Evolutionary conservation across 805 yeast species (phyloP).

Genomic region (Saturnispora diversa): DNA sequence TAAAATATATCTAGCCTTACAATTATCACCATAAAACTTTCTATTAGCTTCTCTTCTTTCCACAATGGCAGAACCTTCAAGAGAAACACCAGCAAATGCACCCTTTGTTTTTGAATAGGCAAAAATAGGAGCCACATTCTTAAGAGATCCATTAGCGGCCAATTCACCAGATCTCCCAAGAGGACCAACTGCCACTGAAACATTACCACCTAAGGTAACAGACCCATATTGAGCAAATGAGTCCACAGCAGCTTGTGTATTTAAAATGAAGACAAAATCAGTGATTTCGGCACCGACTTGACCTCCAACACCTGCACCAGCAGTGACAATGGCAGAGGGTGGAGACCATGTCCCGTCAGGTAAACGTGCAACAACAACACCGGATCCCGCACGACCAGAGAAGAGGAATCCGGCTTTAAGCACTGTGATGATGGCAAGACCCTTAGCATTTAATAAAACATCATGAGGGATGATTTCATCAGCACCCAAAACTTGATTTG

Average conservation of each 20-base stretch:
- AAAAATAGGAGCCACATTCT: slow-evolving; percentile 82
- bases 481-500: slow-evolving; percentile 87
- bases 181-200: slow-evolving; percentile 96
- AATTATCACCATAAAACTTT: slow-evolving; percentile 81
- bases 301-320: slow-evolving; percentile 99
- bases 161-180: slow-evolving; percentile 97
- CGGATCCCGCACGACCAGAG: slow-evolving; percentile 96
- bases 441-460: slow-evolving; percentile 81
- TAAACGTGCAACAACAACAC: slow-evolving; percentile 85
- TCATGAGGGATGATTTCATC: slow-evolving; percentile 86
- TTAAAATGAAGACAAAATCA: slow-evolving; percentile 89
- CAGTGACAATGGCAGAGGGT: slow-evolving; percentile 90
- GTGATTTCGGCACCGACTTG: slow-evolving; percentile 95
- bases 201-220: slow-evolving; percentile 88
- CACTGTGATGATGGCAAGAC: slow-evolving; percentile 88
- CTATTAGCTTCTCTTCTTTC: slow-evolving; percentile 97
- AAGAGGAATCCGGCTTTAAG: slow-evolving; percentile 93
- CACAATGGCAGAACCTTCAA: slow-evolving; percentile 93
- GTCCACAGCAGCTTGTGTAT: slow-evolving; percentile 80
- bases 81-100: slow-evolving; percentile 91
- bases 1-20: slow-evolving; percentile 81
- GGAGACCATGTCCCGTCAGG: slow-evolving; percentile 98
- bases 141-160: slow-evolving; percentile 86
- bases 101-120: slow-evolving; percentile 95
- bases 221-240: slow-evolving; percentile 93